Evolutionary conservation across 306 rosid genomes (phyloP).

Genomic region (Arachis stenosperma): DNA sequence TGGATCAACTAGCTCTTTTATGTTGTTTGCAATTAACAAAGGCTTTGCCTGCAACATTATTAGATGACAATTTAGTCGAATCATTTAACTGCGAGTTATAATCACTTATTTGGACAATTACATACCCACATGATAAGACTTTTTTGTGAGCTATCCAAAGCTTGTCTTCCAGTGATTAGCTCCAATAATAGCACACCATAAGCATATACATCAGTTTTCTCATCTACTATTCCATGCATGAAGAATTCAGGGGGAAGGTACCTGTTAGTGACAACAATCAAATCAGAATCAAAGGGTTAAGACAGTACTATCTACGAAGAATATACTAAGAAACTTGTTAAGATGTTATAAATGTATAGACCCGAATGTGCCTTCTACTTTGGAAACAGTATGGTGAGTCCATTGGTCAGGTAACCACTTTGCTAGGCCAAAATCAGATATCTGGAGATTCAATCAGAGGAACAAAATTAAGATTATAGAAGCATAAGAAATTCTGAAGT

Average conservation of each 20-base stretch:
- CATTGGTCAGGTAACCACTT: conserved; percentile 98
- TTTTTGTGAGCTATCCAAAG: conserved; percentile 85
- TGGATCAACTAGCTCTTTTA: conserved; percentile 75
- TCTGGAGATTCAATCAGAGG: conserved; percentile 51
- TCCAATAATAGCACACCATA: conserved; percentile 90
- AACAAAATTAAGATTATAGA: conserved; percentile 18
- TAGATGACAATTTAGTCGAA: too few relatives aligned
- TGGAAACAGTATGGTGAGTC: conserved; percentile 92
- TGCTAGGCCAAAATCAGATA: conserved; percentile 95
- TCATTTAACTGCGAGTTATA: too few relatives aligned
- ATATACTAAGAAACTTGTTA: neutral
- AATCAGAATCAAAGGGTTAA: conserved; percentile 30
- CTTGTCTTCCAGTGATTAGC: conserved; percentile 86
- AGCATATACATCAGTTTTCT: conserved; percentile 93
- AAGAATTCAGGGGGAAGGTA: conserved; percentile 99
- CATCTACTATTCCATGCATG: conserved; percentile 98
- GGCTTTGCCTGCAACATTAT: conserved; percentile 79
- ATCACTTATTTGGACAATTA: too few relatives aligned
- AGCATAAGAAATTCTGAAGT: conserved; percentile 14
- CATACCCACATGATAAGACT: conserved; percentile 99
- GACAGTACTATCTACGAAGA: conserved; percentile 11
- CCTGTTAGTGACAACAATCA: conserved; percentile 49
- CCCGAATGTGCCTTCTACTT: conserved; percentile 99
- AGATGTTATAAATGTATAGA: conserved; percentile 46
- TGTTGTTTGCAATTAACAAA: conserved; percentile 48